Evolutionary conservation across 441 rosid genomes (phyloP).

Genomic region (Erodium moschatum): DNA sequence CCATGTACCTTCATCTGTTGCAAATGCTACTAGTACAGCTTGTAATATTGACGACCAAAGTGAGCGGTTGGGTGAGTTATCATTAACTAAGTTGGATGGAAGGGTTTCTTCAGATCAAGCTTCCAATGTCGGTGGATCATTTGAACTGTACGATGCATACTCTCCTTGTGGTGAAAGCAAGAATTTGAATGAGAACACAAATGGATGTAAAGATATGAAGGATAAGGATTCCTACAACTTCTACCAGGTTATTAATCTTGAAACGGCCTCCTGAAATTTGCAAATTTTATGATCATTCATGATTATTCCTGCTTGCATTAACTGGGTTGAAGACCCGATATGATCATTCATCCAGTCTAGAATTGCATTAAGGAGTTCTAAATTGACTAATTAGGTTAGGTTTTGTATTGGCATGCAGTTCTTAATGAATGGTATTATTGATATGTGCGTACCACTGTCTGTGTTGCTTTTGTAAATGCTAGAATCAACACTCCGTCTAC

Average conservation of each 20-base stretch:
- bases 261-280: not conserved
- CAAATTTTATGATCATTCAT: not conserved
- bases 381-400: not conserved
- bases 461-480: not conserved
- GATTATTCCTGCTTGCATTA: too few species aligned
- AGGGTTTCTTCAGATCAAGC: constrained; percentile 32
- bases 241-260: constrained; percentile 61
- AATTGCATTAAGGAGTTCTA: not conserved
- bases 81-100: constrained; percentile 26
- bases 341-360: not conserved
- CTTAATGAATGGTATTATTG: not conserved
- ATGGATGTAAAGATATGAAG: constrained; percentile 36
- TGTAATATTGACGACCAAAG: constrained; percentile 29
- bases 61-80: constrained; percentile 24
- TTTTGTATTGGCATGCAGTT: not conserved
- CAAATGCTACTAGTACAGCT: constrained; percentile 25
- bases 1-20: constrained; percentile 17
- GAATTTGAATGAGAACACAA: constrained; percentile 25
- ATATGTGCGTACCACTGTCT: not conserved
- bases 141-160: constrained; percentile 34
- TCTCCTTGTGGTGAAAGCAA: constrained; percentile 39
- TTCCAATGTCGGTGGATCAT: constrained; percentile 28
- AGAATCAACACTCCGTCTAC: not conserved
- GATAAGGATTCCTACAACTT: constrained; percentile 57
- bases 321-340: too few species aligned